Evolutionary conservation across 2,329 filamentous ascomycete species (phyloP), one percentile per base, ranked within the genome.

Genomic region (Coniochaeta sp.): DNA sequence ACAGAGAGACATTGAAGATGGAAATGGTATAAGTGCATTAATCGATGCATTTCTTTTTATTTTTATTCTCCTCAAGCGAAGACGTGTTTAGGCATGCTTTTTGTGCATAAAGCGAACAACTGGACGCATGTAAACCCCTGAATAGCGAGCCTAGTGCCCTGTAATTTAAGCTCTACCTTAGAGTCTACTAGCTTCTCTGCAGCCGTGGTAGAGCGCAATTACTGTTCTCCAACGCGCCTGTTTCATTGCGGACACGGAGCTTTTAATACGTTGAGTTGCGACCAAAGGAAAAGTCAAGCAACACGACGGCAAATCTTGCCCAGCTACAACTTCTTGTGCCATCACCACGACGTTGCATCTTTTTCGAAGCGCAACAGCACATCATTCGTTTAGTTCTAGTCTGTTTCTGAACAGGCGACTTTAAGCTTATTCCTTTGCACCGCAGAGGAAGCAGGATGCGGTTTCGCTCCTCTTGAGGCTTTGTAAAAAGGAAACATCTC

Each of bases 111-210:
- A n/a, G n/a, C n/a, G n/a, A n/a, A n/a, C n/a, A n/a, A n/a, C n/a
- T n/a, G n/a, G n/a, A n/a, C n/a, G n/a, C n/a, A n/a, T n/a, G 38
- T 42, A 3, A 5, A 2, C 18, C 38, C 18, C 20, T 42, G 22
- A 42, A 26, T 6, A 42, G 33, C 10, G 22, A 42, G 8, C 38
- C 12, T 42, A 26, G 38, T 26, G 20, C 20, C 14, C 38, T 26
- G 18, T 42, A 42, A 42, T 42, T 42, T 42, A 24, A 42, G 38
- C n/a, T 26, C n/a, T n/a, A n/a, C n/a, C n/a, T n/a, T n/a, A n/a
- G n/a, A n/a, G n/a, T n/a, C n/a, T n/a, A n/a, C n/a, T n/a, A n/a
- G n/a, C n/a, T n/a, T n/a, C n/a, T n/a, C n/a, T n/a, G n/a, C n/a
- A n/a, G n/a, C n/a, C n/a, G n/a, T n/a, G n/a, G n/a, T n/a, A n/a